Base-by-base conservation (phyloP, 352 stramenopile species). In the Phytophthora boehmeriae region DNA sequence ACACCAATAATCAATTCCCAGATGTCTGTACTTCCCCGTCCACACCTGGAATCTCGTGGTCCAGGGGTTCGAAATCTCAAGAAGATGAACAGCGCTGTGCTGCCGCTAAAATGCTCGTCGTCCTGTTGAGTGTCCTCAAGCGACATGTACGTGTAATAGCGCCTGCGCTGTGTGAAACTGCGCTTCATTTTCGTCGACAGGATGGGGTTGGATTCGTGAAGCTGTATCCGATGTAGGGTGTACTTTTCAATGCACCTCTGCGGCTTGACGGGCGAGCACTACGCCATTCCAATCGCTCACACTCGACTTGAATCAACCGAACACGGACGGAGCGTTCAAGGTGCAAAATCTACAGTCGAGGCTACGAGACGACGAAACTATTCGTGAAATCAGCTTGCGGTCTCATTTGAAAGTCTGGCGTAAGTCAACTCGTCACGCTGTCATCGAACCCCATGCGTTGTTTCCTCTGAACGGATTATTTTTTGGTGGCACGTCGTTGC, bases 271-370 rank as follows among this genome's bases (percentile, higher is more conserved):
- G 6, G 25, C 25, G 25, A 30, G 25, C 25, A 30, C 25, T 30
- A 30, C 3, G 25, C 6, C 25, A 30, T 8, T 47, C 36, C 17
- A 17, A 5, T 22, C 39, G 50, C 27, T 58, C n/a, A 32, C 39
- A 59, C 25, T 63, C 22, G 58, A 71, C 27, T 71, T 71, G 63
- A 71, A 50, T 30, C 28, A 30, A 47, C 22, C 16, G 34, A 39
- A 46, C 45, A 58, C 3, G 13, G 10, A 39, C 16, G 8, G 10
- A 32, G 11, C 16, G 11, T n/a, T 16, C 1, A 4, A 48, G 20
- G 17, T 14, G 3, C 28, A 44, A 22, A 14, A 39, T 34, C 38
- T 17, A 39, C 23, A 42, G 23, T 57, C 25, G 25, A 5, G 19
- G 25, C 39, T 42, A 2, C 48, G 48, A 66, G 43, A 14, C 23